Evolutionary conservation across 768 basidiomycete genomes (phyloP).

Genomic region (Termitomyces titanicus): DNA sequence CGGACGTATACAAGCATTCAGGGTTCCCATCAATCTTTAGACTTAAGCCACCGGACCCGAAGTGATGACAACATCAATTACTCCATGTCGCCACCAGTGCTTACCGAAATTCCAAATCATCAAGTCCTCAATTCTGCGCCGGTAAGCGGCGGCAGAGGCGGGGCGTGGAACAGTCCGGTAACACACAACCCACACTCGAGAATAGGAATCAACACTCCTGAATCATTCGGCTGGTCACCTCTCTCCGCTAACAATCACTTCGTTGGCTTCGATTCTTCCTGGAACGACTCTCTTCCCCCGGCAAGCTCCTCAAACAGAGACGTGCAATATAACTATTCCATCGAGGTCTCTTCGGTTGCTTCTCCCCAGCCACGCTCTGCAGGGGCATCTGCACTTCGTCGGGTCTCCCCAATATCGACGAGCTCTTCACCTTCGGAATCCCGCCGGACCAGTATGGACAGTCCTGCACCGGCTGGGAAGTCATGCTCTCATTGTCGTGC

Average conservation of each 20-base stretch:
- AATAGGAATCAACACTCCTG: conserved; percentile 14
- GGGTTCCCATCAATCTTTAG: conserved; percentile 6
- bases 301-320: conserved; percentile 19
- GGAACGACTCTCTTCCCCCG: conserved; percentile 25
- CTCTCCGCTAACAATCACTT: conserved; percentile 20
- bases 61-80: conserved; percentile 11
- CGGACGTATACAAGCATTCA: conserved; percentile 6
- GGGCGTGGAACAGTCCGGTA: conserved; percentile 9
- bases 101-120: conserved; percentile 7
- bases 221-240: conserved; percentile 18
- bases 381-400: conserved; percentile 22
- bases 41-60: neutral
- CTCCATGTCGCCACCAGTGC: conserved; percentile 9
- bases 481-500: conserved; percentile 45
- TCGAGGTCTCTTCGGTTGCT: conserved; percentile 30
- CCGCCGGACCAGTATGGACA: conserved; percentile 27
- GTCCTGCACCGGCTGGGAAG: conserved; percentile 26
- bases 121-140: neutral
- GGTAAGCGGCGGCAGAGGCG: conserved; percentile 4
- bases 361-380: conserved; percentile 21
- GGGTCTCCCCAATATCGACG: conserved; percentile 17
- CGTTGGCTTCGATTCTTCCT: conserved; percentile 23
- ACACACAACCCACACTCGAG: conserved; percentile 5
- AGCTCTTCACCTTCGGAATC: conserved; percentile 21
- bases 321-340: conserved; percentile 21